A percentile compares a stretch with the other conserved stretches of the same genome.
phyloP scores from a whole-genome alignment of 2,329 filamentous ascomycete genomes.

The Arthrobotrys megalospora region DNA sequence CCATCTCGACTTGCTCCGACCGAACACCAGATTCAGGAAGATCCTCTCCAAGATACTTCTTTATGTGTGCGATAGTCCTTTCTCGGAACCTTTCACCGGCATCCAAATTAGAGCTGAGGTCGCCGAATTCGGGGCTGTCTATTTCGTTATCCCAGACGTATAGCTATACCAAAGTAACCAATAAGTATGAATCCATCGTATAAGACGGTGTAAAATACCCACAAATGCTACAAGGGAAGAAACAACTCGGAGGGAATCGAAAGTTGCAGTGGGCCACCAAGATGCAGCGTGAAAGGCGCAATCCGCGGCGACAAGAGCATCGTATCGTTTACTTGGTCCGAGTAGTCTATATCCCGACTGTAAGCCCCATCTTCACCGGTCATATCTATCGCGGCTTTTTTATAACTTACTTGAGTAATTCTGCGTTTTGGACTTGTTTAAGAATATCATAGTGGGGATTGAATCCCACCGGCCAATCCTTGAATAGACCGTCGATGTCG shows the following conservation, averaged over 20 bases:
- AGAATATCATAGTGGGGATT: constrained; percentile 50
- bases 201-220: neutral
- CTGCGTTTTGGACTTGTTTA: constrained; percentile 36
- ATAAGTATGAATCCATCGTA: neutral
- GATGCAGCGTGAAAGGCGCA: constrained; percentile 24
- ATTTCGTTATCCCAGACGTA: constrained; percentile 61
- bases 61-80: constrained; percentile 34
- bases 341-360: neutral
- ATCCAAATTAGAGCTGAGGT: constrained; percentile 26
- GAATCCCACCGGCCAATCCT: constrained; percentile 49
- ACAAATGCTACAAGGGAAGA: constrained; percentile 48
- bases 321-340: constrained; percentile 29
- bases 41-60: constrained; percentile 38
- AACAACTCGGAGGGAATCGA: constrained; percentile 40
- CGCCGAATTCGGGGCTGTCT: constrained; percentile 45
- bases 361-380: neutral
- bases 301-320: constrained; percentile 33
- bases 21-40: neutral
- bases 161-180: constrained; percentile 26
- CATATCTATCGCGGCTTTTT: neutral
- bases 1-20: constrained; percentile 31
- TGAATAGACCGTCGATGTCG: constrained; percentile 49
- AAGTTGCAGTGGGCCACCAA: constrained; percentile 53
- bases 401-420: constrained; percentile 40
- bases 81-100: constrained; percentile 49